Evolutionary conservation across 1,284 basidiomycete species (phyloP).

Genomic region (Trichosporon sp.): DNA sequence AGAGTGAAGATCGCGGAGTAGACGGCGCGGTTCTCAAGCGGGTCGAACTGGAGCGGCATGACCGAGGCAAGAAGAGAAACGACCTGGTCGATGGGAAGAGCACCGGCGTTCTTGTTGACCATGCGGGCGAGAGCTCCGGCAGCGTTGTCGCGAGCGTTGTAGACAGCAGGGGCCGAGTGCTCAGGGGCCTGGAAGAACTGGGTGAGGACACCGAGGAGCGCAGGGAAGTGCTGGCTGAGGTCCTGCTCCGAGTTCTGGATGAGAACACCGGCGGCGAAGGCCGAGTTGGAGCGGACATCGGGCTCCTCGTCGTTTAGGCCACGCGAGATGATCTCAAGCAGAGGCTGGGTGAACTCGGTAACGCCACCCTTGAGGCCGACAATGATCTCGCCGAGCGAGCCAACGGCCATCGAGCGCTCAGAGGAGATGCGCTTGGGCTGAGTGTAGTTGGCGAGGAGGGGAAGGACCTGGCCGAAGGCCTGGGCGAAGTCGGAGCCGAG

Average conservation of each 20-base stretch:
- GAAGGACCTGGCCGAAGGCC: conserved; percentile 79
- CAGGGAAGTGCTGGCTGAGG: conserved; percentile 72
- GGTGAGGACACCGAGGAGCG: conserved; percentile 71
- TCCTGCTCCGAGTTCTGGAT: conserved; percentile 82
- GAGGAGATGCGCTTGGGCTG: conserved; percentile 78
- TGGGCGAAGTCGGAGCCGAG: conserved; percentile 80
- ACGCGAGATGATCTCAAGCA: conserved; percentile 72
- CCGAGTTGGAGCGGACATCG: conserved; percentile 93
- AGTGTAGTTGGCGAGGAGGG: conserved; percentile 87
- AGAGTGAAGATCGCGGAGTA: conserved; percentile 86
- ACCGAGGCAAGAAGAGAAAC: conserved; percentile 76
- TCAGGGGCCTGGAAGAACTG: conserved; percentile 71
- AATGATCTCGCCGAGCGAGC: conserved; percentile 92
- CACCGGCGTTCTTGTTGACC: conserved; percentile 72
- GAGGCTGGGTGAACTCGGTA: conserved; percentile 72
- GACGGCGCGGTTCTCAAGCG: conserved; percentile 80
- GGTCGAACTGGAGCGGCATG: conserved; percentile 82
- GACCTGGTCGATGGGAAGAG: conserved; percentile 79
- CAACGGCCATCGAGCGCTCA: conserved; percentile 89
- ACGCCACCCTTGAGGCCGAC: conserved; percentile 82
- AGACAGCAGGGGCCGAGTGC: conserved; percentile 53
- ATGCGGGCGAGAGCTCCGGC: conserved; percentile 85
- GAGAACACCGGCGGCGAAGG: conserved; percentile 87
- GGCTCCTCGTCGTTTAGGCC: conserved; percentile 79
- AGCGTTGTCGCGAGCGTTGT: conserved; percentile 93